Evolutionary conservation across 257 asterid genomes (phyloP), one percentile per base, ranked within the genome.

Genomic region (Phtheirospermum japonicum): DNA sequence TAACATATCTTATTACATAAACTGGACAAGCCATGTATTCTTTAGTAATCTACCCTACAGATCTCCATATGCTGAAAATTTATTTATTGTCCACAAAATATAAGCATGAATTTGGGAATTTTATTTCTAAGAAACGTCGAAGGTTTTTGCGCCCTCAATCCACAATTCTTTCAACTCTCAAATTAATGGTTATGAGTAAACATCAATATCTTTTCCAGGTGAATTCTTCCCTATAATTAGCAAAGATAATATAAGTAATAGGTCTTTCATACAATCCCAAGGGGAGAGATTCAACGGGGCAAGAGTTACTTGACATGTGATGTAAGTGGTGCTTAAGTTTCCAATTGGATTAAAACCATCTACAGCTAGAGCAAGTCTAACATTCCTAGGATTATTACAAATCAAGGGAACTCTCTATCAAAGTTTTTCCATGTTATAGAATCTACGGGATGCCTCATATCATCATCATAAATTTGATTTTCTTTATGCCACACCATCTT

Each of bases 201-300:
- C 37, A 53, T 53, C 59, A 53, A 53, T 53, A 10, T 53, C 59
- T 26, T 53, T 53, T n/a, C 59, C 57, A 1, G 54, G 28, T 48
- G 54, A 48, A 9, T 18, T 6, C 5, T 16, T 16, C 9, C 28
- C 23, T 4, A 11, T 23, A 4, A 48, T 48, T 1, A 48, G 26
- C 20, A 48, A 18, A 18, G 26, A 48, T 26, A 48, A 14, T 26
- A 48, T 48, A 6, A 48, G 26, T 7, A 14, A 48, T 14, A n/a
- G n/a, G n/a, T n/a, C n/a, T n/a, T n/a, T n/a, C n/a, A n/a, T n/a
- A 13, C 48, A 40, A 8, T 40, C n/a, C 48, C 48, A 40, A 40
- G 48, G 48, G 3, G 48, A 13, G 11, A 40, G n/a, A 40, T 40
- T 40, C 11, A 8, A 40, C 10, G 48, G n/a, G 12, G n/a, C n/a